Evolutionary conservation across 345 rosid genomes (phyloP), one percentile per base, ranked within the genome.

Genomic region (Carallia brachiata): DNA sequence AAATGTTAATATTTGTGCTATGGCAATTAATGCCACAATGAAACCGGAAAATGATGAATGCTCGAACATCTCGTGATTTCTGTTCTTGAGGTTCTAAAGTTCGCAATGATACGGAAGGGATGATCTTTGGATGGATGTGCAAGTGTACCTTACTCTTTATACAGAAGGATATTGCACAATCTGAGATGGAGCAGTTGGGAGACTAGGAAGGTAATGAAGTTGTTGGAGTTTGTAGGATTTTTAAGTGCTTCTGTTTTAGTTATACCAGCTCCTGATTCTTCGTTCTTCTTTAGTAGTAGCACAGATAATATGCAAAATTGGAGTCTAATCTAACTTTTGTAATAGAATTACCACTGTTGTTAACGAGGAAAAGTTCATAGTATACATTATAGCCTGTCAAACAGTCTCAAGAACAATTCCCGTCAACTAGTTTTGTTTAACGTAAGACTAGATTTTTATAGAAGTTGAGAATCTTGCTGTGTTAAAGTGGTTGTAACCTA

Each of bases 111-210:
- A 17, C 55, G 55, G 39, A 53, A 13, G 55, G 56, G 58, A 30
- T 60, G 70, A 58, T 77, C 68, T 69, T 58, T 66, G 57, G 78
- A 69, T 71, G 77, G 62, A 63, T 56, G 71, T 76, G 84, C 58
- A 2, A 55, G 47, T 78, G 68, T 59, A 31, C 67, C 27, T 63
- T 65, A 61, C 4, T 70, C 76, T 69, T 86, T 86, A 84, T 50
- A 90, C 84, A 85, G 75, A 62, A 75, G 52, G 68, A 13, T 1
- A 57, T 23, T 34, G 62, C 28, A 44, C 30, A 64, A 73, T 27
- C 28, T 10, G 47, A 36, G 56, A 78, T 85, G 86, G 77, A 82
- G 83, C 69, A 68, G 90, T 77, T 85, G 66, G 34, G 31, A 63
- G 60, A 47, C 27, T 67, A 56, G 19, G 65, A 67, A 64, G 56